phyloP scores from a whole-genome alignment of 2,329 filamentous ascomycete genomes.

The Mycosphaerella sp. region DNA sequence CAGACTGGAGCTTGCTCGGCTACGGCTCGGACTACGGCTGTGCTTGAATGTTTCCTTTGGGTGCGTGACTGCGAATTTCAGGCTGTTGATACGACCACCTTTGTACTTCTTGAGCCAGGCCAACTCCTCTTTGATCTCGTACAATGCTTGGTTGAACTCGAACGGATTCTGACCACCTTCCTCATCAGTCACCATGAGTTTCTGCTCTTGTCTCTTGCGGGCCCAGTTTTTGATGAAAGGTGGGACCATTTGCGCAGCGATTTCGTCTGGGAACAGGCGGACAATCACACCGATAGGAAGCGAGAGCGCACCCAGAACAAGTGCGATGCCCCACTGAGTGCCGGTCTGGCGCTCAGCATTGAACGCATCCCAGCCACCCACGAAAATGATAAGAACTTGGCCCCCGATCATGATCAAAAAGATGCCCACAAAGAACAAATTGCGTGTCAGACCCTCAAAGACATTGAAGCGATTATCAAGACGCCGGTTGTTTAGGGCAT shows the following conservation, averaged over 20 bases:
- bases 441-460: conserved; percentile 77
- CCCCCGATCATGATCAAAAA: conserved; percentile 81
- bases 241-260: conserved; percentile 45
- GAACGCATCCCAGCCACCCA: conserved; percentile 72
- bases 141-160: conserved; percentile 63
- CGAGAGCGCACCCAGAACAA: conserved; percentile 77
- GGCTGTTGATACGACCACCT: conserved; percentile 72
- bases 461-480: conserved; percentile 95
- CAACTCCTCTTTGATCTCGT: conserved; percentile 73
- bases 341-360: conserved; percentile 63
- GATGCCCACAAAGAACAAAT: conserved; percentile 85
- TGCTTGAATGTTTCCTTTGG: conserved; percentile 63
- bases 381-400: conserved; percentile 82
- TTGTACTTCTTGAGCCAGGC: conserved; percentile 73
- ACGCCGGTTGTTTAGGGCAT: conserved; percentile 93
- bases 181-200: conserved; percentile 40
- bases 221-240: conserved; percentile 35
- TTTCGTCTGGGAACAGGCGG: conserved; percentile 71
- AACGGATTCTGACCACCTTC: conserved; percentile 32
- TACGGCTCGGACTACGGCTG: conserved; percentile 56
- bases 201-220: conserved; percentile 37
- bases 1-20: conserved; percentile 56
- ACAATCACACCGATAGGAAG: conserved; percentile 77
- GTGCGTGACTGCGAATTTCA: conserved; percentile 72
- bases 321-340: conserved; percentile 80